phyloP scores from a whole-genome alignment of 306 rosid genomes.

The Calophaca sinica region DNA sequence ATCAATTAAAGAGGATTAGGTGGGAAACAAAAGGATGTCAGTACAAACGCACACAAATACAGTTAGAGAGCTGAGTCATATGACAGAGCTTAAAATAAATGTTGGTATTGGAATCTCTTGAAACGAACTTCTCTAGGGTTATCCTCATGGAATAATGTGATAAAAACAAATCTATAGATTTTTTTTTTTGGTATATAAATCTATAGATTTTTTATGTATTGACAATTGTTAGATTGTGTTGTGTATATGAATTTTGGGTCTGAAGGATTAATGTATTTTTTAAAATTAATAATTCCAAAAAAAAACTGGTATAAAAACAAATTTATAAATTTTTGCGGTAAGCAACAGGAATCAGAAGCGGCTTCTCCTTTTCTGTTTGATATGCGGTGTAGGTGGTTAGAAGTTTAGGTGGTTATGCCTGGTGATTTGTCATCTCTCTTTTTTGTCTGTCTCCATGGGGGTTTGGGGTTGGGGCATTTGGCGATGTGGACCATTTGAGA shows the following conservation, averaged over 20 bases:
- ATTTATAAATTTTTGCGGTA: too few relatives aligned
- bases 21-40: slow-evolving; percentile 40
- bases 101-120: slow-evolving; percentile 38
- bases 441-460: too few relatives aligned
- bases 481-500: too few relatives aligned
- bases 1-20: slow-evolving; percentile 28
- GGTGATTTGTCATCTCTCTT: too few relatives aligned
- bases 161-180: neutral
- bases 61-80: slow-evolving; percentile 29
- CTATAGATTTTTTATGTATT: neutral
- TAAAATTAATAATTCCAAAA: too few relatives aligned
- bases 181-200: neutral
- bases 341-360: too few relatives aligned
- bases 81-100: slow-evolving; percentile 32
- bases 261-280: too few relatives aligned
- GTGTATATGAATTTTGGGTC: neutral
- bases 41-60: slow-evolving; percentile 39
- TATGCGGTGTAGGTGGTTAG: too few relatives aligned
- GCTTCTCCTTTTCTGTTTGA: too few relatives aligned
- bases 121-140: slow-evolving; percentile 4
- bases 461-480: too few relatives aligned
- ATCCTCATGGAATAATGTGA: neutral
- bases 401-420: too few relatives aligned
- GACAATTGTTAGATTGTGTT: slow-evolving; percentile 4
- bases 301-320: too few relatives aligned